Percentiles rank a stretch among this genome's conserved stretches.
phyloP scores from a whole-genome alignment of 2,329 filamentous ascomycete genomes.

The Lecanicillium sp. region DNA sequence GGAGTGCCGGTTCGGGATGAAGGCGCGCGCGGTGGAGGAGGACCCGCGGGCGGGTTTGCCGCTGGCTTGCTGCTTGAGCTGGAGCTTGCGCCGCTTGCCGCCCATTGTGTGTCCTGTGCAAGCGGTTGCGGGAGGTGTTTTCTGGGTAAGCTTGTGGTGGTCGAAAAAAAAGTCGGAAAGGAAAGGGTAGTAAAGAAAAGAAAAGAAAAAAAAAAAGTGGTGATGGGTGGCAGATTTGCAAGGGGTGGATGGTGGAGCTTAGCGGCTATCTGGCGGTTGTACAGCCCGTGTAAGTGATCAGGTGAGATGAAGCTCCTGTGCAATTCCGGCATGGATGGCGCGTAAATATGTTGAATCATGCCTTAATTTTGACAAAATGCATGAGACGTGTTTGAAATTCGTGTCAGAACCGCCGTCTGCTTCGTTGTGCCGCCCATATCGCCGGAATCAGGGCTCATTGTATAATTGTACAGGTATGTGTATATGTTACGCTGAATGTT shows the following conservation, averaged over 20 bases:
- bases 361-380: too few relatives aligned
- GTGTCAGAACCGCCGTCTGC: too few relatives aligned
- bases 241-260: not conserved
- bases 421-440: too few relatives aligned
- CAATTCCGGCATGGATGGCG: not conserved
- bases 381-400: too few relatives aligned
- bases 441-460: too few relatives aligned
- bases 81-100: constrained; percentile 10
- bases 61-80: not conserved
- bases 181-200: not conserved
- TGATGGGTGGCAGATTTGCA: constrained; percentile 3
- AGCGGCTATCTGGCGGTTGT: not conserved
- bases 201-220: constrained; percentile 4
- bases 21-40: not conserved
- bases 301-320: not conserved
- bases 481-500: too few relatives aligned
- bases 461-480: too few relatives aligned
- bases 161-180: not conserved
- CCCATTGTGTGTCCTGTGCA: not conserved
- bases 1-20: constrained; percentile 10
- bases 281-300: not conserved
- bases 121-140: not conserved
- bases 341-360: too few relatives aligned
- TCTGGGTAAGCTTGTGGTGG: not conserved
- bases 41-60: not conserved